These are phyloP conservation scores for Talaromyces stipitatus DNA, from an alignment of 495 filamentous ascomycete species.

Conservation along the genomic window DNA sequence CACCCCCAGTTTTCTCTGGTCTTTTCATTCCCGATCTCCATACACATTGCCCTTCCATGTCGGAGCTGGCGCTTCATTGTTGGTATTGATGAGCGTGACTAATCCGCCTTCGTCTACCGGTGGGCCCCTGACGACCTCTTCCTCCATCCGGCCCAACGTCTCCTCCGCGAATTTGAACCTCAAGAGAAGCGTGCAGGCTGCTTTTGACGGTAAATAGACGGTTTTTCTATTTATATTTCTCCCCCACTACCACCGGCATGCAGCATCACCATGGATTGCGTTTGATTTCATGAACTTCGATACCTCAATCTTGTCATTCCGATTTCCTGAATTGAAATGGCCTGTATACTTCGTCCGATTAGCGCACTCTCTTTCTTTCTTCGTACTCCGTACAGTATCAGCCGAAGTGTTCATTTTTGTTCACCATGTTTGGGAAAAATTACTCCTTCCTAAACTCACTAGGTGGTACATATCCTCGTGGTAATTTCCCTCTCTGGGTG, in stretches of 20 bases:
- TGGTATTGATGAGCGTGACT: constrained; percentile 40
- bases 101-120: constrained; percentile 46
- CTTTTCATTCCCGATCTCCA: neutral
- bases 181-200: constrained; percentile 67
- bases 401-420: constrained; percentile 11
- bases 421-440: constrained; percentile 36
- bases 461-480: constrained; percentile 41
- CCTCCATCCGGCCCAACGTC: constrained; percentile 23
- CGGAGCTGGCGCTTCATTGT: neutral
- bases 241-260: constrained; percentile 7
- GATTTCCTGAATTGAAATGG: constrained; percentile 8
- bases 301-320: constrained; percentile 10
- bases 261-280: constrained; percentile 12
- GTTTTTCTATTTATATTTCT: constrained; percentile 8
- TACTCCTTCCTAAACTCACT: constrained; percentile 35
- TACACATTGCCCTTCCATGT: neutral
- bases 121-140: constrained; percentile 35
- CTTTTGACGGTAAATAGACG: constrained; percentile 67
- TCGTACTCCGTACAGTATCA: neutral
- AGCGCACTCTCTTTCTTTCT: constrained; percentile 4
- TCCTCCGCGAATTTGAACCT: constrained; percentile 44
- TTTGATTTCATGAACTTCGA: constrained; percentile 14
- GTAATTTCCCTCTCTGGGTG: constrained; percentile 30
- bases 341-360: constrained; percentile 8
- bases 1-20: neutral